Evolutionary conservation across 2,329 filamentous ascomycete genomes (phyloP), one percentile per base, ranked within the genome.

Genomic region (Chrysoporthe puriensis): DNA sequence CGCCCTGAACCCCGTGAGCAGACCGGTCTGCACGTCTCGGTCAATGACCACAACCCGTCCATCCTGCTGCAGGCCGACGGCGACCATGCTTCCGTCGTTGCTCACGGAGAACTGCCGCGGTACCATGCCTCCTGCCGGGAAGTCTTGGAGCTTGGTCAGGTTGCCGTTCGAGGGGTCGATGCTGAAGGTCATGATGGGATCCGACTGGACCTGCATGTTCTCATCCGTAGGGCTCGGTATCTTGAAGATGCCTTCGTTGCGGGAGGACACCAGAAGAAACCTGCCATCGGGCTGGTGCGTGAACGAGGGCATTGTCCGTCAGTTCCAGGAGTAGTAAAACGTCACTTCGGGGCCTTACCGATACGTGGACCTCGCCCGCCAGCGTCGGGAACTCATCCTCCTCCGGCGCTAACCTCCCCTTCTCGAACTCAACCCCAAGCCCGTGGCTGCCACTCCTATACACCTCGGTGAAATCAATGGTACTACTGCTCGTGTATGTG

Each of bases 101-200:
- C 90, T 93, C 66, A 92, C 78, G 62, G 84, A 85, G 76, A 92
- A 91, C 52, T 91, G 89, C 32, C 91, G 84, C 0, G 92, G 91
- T 66, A 83, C 85, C 8, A 79, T 76, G 2, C 92, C 92, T 61
- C 90, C 89, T 0, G 88, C 85, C 0, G 90, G 82, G n/a, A 84
- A 84, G 40, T 88, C 81, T 72, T 90, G 85, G 3, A 86, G 75
- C 66, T 87, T 83, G 0, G 74, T 77, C 36, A 93, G 80, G 1
- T 77, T 80, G 7, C 90, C 90, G n/a, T 83, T 84, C 16, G 75
- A 70, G 1, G 74, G 68, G 72, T 87, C 78, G 71, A 92, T 85
- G 66, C 79, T 74, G 79, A 88, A 92, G 68, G 82, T 88, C 69
- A 90, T 83, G 64, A 94, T 78, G 0, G 90, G 85, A 76, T 92